A percentile compares a stretch with the other conserved stretches of the same genome.
Conservation (phyloP, 108 stramenopile genomes). For the Skeletonema marinoi region DNA sequence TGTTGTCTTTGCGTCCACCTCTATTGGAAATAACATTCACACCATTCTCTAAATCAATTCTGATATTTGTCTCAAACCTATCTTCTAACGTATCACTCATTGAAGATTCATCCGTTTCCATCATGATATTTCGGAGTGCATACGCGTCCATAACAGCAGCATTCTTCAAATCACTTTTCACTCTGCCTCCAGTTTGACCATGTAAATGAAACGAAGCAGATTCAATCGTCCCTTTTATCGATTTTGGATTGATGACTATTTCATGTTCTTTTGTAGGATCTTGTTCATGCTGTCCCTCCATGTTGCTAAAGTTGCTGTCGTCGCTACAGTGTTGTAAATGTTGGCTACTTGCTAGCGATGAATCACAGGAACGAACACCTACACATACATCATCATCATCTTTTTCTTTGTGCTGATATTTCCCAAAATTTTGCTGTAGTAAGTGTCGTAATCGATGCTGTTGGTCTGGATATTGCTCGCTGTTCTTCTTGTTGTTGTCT, state of each 20-base stretch:
- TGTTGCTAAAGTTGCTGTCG: too few species aligned
- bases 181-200: slow-evolving; percentile 22
- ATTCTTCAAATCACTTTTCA: slow-evolving; percentile 6
- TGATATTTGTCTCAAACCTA: neutral
- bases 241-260: too few species aligned
- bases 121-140: slow-evolving; percentile 12
- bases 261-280: too few species aligned
- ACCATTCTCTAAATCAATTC: neutral
- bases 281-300: too few species aligned
- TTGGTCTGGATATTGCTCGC: neutral
- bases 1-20: neutral
- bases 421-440: slow-evolving; percentile 9
- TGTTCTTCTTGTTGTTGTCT: neutral
- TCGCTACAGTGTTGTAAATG: too few species aligned
- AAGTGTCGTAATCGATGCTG: neutral
- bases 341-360: too few species aligned
- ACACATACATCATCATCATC: too few species aligned
- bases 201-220: too few species aligned
- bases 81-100: neutral
- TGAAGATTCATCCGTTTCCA: neutral
- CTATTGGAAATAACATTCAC: neutral
- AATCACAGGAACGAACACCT: too few species aligned
- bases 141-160: slow-evolving; percentile 20
- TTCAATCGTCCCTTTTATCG: too few species aligned
- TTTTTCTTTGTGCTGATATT: too few species aligned